A percentile compares a stretch with the other conserved stretches of the same genome.
Evolutionary conservation across 768 basidiomycete genomes (phyloP).

Genomic region (Suillus lakei): DNA sequence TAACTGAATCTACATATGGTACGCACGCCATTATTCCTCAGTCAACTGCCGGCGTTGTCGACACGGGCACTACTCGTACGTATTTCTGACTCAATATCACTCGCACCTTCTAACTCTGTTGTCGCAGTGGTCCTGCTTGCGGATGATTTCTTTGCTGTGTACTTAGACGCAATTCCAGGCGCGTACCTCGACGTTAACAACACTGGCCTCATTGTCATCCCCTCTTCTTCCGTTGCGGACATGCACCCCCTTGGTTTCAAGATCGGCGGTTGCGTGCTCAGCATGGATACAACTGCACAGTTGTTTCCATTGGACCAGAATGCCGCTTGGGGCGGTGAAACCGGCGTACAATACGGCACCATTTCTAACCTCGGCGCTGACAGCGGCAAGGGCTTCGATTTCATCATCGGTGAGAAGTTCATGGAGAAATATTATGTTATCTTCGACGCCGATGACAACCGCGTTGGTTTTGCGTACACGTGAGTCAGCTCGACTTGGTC

Average conservation of each 20-base stretch:
- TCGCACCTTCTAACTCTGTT: background rate
- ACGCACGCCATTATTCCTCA: conserved; percentile 15
- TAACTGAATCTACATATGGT: conserved; percentile 14
- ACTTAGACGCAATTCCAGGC: conserved; percentile 20
- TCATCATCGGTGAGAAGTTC: conserved; percentile 22
- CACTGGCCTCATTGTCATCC: conserved; percentile 23
- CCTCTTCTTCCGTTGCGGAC: conserved; percentile 11
- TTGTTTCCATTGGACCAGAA: conserved; percentile 23
- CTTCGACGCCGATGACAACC: background rate
- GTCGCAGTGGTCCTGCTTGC: conserved; percentile 31
- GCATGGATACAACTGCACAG: conserved; percentile 27
- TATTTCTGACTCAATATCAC: background rate
- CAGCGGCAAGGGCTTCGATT: conserved; percentile 17
- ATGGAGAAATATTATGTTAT: conserved; percentile 23
- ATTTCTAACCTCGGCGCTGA: conserved; percentile 5
- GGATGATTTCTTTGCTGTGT: conserved; percentile 19
- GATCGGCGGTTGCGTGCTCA: conserved; percentile 14
- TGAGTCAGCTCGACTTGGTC: background rate
- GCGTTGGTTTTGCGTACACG: conserved; percentile 8
- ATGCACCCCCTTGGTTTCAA: conserved; percentile 23
- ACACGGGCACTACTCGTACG: conserved; percentile 32
- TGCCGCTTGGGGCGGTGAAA: conserved; percentile 14
- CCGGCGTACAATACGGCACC: conserved; percentile 17
- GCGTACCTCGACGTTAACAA: conserved; percentile 4
- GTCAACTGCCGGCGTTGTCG: conserved; percentile 32